Percentiles rank a stretch among this genome's conserved stretches.
phyloP scores from a whole-genome alignment of 2,329 filamentous ascomycete species.

The Aspergillus pseudonomiae region DNA sequence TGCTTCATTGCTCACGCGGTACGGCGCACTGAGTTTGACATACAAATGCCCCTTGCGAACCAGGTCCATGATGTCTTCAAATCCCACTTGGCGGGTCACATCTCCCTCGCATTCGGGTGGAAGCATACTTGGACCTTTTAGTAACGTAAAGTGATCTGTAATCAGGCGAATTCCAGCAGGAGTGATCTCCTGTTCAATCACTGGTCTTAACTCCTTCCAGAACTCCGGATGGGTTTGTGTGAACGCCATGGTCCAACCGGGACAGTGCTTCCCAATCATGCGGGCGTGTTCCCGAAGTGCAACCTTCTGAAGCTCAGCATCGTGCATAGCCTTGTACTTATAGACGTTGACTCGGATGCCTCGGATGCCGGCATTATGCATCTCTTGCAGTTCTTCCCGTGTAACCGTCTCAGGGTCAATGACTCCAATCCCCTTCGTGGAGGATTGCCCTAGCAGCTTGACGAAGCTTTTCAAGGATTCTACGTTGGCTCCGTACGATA shows the following conservation, averaged over 20 bases:
- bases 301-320: constrained; percentile 38
- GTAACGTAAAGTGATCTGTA: constrained; percentile 43
- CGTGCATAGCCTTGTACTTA: constrained; percentile 40
- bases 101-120: constrained; percentile 23
- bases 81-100: constrained; percentile 33
- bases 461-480: constrained; percentile 38
- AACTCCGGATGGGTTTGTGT: constrained; percentile 36
- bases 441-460: constrained; percentile 25
- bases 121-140: constrained; percentile 41
- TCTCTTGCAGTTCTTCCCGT: constrained; percentile 23
- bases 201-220: constrained; percentile 27
- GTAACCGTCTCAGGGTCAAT: constrained; percentile 32
- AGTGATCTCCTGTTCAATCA: constrained; percentile 25
- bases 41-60: constrained; percentile 36
- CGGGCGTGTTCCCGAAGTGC: constrained; percentile 33
- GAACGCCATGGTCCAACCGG: constrained; percentile 36
- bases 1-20: constrained; percentile 35
- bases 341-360: constrained; percentile 44
- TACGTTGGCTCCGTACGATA: constrained; percentile 43
- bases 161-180: constrained; percentile 30
- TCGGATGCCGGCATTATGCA: constrained; percentile 34
- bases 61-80: constrained; percentile 33
- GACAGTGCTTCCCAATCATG: constrained; percentile 22
- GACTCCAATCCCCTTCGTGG: constrained; percentile 35
- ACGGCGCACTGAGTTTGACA: constrained; percentile 45